A percentile compares a stretch with the other conserved stretches of the same genome.
phyloP scores from a whole-genome alignment of 2,329 filamentous ascomycete genomes.

The Monosporascus sp. region DNA sequence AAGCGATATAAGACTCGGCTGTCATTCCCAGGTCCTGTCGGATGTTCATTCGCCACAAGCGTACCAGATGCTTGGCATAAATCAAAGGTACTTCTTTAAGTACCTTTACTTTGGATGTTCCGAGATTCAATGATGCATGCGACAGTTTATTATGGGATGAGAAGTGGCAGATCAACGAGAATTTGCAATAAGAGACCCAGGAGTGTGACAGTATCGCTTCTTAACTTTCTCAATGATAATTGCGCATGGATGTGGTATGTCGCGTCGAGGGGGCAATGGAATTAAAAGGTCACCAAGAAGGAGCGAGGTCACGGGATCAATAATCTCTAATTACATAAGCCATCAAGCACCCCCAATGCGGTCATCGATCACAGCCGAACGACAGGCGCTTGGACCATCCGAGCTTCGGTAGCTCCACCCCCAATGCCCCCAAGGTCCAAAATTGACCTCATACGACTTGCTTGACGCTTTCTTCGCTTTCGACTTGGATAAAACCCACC shows the following conservation, averaged over 20 bases:
- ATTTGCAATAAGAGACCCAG: too few relatives aligned
- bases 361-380: not conserved
- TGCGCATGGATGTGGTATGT: not conserved
- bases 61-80: too few relatives aligned
- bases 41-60: not conserved
- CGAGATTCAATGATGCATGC: too few relatives aligned
- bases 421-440: not conserved
- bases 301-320: slow-evolving; percentile 1
- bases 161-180: too few relatives aligned
- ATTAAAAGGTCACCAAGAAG: not conserved
- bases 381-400: slow-evolving; percentile 25
- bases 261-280: not conserved
- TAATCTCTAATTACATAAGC: too few relatives aligned
- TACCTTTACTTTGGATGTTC: too few relatives aligned
- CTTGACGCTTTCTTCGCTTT: not conserved
- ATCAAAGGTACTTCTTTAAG: too few relatives aligned
- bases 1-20: not conserved
- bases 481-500: not conserved
- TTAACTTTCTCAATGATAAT: too few relatives aligned
- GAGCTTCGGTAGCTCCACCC: slow-evolving; percentile 43
- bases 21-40: not conserved
- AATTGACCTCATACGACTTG: slow-evolving; percentile 12
- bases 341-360: too few relatives aligned
- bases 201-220: too few relatives aligned
- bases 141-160: too few relatives aligned